Evolutionary conservation across 495 filamentous ascomycete genomes (phyloP), one percentile per base, ranked within the genome.

Genomic region (Xanthoparmelia taractica): DNA sequence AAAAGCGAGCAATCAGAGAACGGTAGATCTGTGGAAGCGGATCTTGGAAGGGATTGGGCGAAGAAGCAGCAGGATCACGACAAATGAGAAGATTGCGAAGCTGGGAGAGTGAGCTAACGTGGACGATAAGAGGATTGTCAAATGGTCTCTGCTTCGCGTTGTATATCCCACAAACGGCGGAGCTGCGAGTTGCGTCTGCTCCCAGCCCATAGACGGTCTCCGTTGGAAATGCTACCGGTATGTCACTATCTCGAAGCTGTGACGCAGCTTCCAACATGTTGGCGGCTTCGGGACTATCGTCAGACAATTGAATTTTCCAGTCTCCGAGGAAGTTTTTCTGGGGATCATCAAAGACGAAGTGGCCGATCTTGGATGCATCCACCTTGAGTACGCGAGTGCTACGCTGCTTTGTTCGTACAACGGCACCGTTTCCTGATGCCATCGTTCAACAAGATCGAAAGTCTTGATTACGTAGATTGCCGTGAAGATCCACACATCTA

Each of bases 131-230:
- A 1, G 94, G 94, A 71, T 99, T 99, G 73, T 99, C 94, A 8
- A 85, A 85, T 20, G 94, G 94, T 54, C 94, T 77, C 58, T 88
- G 87, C 75, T 99, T 99, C 11, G 91, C 92, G 20, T 80, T 77
- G 74, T 92, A 99, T 68, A 99, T 99, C 8, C 89, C 90, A 63
- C 81, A 82, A n/a, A 97, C 93, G n/a, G 93, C 87, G 43, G 74
- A 77, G 66, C 81, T 87, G 69, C 88, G 82, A 36, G 92, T 97
- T 8, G 94, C 95, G 77, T 97, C 94, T 25, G 93, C 94, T 57
- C 92, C 94, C 18, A 99, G 80, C 3, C 94, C 94, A 73, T 99
- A 99, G 13, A 99, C 94, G 8, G 94, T 99, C 75, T 99, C 94
- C 0, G 95, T 99, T 8, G 94, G 95, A 72, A 99, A 99, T 12